Evolutionary conservation across 495 filamentous ascomycete species (phyloP).

Genomic region (Pyrenula massariospora): DNA sequence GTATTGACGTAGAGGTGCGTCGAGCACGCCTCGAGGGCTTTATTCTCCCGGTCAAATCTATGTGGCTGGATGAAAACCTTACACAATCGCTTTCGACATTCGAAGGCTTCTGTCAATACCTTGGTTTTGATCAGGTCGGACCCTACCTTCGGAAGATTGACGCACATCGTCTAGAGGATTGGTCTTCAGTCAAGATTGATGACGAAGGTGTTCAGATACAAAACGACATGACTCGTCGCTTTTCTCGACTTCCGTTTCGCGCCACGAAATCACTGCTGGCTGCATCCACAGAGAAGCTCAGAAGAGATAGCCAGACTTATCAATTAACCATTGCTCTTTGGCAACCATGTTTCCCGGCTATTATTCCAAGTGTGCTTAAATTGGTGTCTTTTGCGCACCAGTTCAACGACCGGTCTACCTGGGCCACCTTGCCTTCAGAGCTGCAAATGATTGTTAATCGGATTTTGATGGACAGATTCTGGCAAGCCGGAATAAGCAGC

Average conservation of each 20-base stretch:
- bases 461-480: constrained; percentile 91
- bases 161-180: constrained; percentile 70
- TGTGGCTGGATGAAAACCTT: constrained; percentile 68
- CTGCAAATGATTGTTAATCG: constrained; percentile 66
- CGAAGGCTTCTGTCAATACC: constrained; percentile 62
- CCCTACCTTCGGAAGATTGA: constrained; percentile 62
- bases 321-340: constrained; percentile 65
- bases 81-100: constrained; percentile 62
- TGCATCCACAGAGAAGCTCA: constrained; percentile 79
- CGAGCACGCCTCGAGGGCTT: constrained; percentile 57
- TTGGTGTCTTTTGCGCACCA: constrained; percentile 87
- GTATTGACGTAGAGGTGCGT: constrained; percentile 54
- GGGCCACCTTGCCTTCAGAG: constrained; percentile 66
- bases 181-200: constrained; percentile 67
- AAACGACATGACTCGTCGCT: constrained; percentile 50
- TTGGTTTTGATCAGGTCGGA: constrained; percentile 69
- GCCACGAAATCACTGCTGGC: constrained; percentile 82
- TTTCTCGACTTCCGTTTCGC: constrained; percentile 61
- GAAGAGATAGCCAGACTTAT: constrained; percentile 53
- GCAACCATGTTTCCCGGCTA: constrained; percentile 68
- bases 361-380: constrained; percentile 77
- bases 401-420: constrained; percentile 82
- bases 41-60: constrained; percentile 62
- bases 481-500: constrained; percentile 94
- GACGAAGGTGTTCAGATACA: constrained; percentile 69